Base-by-base conservation (phyloP, 139 green algal genomes). In the Spirogloea muscicola region DNA sequence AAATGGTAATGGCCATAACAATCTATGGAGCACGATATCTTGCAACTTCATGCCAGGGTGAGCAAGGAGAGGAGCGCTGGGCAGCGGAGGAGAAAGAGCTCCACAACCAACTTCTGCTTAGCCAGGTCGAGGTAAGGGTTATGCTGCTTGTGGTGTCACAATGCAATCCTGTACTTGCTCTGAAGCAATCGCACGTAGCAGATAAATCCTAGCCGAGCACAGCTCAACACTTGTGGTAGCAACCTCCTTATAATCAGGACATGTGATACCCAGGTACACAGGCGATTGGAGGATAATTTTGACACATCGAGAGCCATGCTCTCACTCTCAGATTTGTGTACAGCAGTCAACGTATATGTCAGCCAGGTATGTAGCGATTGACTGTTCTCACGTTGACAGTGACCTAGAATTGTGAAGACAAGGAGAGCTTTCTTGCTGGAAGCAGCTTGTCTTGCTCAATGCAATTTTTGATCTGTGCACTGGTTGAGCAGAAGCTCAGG, bases 261-360 rank as follows among this genome's bases (percentile, higher is more conserved):
- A n/a, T n/a, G n/a, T n/a, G n/a, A n/a, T n/a, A n/a, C 21, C 1
- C 68, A 76, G 71, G 71, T 97, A 68, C 86, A 96, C 68, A 80
- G 72, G 31, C 61, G 76, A 0, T 72, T 99, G 64, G 85, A 83
- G 3, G 94, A 99, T 87, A 96, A 94, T 85, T 86, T 99, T 57
- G 88, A 99, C 88, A 98, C 93, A 0, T 58, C 83, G 10, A 85
- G 38, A 0, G 93, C 89, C 2, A 89, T 99, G 79, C 79, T 89
- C 3, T 68, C 86, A 2, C 58, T 98, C 3, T 58, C 66, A 3
- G 87, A 90, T 16, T 84, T 98, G 6, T 86, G 97, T 60, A 91
- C 87, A 51, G 83, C 71, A 0, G 81, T 76, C 25, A 97, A 97
- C 82, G 74, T 87, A 18, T 98, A 97, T 84, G 66, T 97, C 21